Conservation (phyloP, 179 eudicot species). For the Heliamphora pulchella region DNA sequence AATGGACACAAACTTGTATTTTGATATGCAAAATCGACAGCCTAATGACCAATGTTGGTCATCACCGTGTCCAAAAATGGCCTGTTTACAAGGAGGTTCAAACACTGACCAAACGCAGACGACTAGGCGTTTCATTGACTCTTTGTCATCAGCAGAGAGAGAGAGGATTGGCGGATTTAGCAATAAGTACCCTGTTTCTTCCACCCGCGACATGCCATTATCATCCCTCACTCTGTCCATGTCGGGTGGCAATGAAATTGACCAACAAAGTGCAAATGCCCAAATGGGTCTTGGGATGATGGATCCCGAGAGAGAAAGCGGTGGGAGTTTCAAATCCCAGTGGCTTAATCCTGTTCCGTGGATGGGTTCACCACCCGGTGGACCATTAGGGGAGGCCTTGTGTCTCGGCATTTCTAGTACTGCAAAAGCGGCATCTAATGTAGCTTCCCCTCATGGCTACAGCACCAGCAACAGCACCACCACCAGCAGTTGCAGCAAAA, state of each 20-base stretch:
- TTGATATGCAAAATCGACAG: slow-evolving; percentile 9
- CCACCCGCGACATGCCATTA: slow-evolving; percentile 19
- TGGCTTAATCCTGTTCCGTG: slow-evolving; percentile 28
- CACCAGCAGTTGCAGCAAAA: slow-evolving; percentile 43
- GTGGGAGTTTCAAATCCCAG: slow-evolving; percentile 15
- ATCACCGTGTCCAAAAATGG: slow-evolving; percentile 6
- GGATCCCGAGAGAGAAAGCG: slow-evolving; percentile 13
- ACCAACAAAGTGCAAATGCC: slow-evolving; percentile 29
- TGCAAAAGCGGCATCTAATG: slow-evolving; percentile 18
- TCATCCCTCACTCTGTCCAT: slow-evolving; percentile 47
- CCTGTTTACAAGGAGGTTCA: slow-evolving; percentile 8
- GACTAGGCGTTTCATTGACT: slow-evolving; percentile 58
- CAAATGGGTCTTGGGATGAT: slow-evolving; percentile 38
- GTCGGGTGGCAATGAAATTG: slow-evolving; percentile 34
- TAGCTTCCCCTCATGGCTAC: slow-evolving; percentile 37
- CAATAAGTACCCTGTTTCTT: slow-evolving; percentile 20
- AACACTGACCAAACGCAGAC: slow-evolving; percentile 7
- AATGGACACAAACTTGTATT: slow-evolving; percentile 11
- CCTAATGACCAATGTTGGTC: not conserved
- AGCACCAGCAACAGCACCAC: slow-evolving; percentile 40
- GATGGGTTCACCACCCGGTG: slow-evolving; percentile 46
- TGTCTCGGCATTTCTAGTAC: slow-evolving; percentile 42
- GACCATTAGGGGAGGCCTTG: slow-evolving; percentile 62
- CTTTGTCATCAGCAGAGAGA: slow-evolving; percentile 44
- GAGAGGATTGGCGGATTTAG: slow-evolving; percentile 12